A percentile compares a stretch with the other conserved stretches of the same genome.
Conservation (phyloP, 768 basidiomycete species). For the Lentinula lateritia region DNA sequence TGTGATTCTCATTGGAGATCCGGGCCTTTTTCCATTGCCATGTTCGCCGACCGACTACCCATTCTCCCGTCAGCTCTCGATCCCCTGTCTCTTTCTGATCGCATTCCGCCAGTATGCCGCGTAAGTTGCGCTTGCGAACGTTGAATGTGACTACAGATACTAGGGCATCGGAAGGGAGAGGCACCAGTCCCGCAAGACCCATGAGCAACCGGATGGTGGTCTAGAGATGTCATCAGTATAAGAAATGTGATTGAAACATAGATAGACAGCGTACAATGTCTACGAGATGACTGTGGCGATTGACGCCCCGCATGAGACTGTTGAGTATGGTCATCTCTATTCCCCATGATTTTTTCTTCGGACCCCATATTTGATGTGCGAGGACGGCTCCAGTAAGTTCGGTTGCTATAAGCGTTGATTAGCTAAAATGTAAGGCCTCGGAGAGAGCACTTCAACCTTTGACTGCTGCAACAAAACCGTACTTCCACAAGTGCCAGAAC, state of each 20-base stretch:
- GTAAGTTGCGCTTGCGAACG: conserved; percentile 65
- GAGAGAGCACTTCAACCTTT: conserved; percentile 44
- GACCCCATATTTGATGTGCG: conserved; percentile 78
- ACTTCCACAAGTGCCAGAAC: conserved; percentile 70
- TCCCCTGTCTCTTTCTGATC: conserved; percentile 73
- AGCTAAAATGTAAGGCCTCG: background rate
- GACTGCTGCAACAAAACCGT: conserved; percentile 55
- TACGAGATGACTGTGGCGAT: conserved; percentile 74
- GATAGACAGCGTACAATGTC: conserved; percentile 57
- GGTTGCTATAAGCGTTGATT: conserved; percentile 25
- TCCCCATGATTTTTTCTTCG: conserved; percentile 87
- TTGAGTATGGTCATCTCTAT: conserved; percentile 89
- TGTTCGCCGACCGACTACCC: conserved; percentile 90
- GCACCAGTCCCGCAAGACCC: conserved; percentile 74
- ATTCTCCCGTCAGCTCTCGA: conserved; percentile 88
- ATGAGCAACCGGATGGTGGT: conserved; percentile 57
- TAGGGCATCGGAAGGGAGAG: conserved; percentile 86
- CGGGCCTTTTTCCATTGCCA: conserved; percentile 74
- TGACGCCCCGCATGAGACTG: conserved; percentile 81
- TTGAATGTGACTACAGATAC: conserved; percentile 92
- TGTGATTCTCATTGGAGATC: conserved; percentile 13
- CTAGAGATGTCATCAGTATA: conserved; percentile 20
- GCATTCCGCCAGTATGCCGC: conserved; percentile 72
- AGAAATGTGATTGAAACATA: background rate
- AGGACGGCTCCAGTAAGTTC: conserved; percentile 64